Percentiles rank a stretch among this genome's conserved stretches.
Conservation (phyloP, 257 asterid species). For the Petunia axillaris region DNA sequence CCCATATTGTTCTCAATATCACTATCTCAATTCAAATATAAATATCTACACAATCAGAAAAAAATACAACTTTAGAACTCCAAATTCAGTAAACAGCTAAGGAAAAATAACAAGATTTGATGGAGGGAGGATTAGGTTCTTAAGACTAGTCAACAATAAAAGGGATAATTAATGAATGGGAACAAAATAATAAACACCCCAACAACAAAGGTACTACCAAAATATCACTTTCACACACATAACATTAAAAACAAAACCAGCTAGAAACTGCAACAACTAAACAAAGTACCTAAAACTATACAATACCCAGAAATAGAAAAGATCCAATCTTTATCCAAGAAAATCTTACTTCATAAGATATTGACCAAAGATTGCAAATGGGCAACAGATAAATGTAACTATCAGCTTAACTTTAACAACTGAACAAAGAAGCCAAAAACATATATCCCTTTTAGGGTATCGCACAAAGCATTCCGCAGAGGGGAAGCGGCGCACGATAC, state of each 20-base stretch:
- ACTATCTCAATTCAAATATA: conserved; percentile 26
- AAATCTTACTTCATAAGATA: conserved; percentile 28
- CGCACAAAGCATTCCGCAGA: too few species aligned
- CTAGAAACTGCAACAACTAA: conserved; percentile 27
- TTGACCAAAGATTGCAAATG: background rate
- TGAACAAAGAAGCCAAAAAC: background rate
- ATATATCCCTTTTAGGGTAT: conserved; percentile 4
- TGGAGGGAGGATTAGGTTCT: too few species aligned
- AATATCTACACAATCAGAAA: conserved; percentile 14
- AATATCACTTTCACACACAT: background rate
- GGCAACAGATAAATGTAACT: background rate
- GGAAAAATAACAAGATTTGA: too few species aligned
- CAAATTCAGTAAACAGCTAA: background rate
- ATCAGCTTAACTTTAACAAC: background rate
- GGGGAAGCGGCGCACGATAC: too few species aligned
- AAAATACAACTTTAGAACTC: background rate
- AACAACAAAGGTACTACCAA: background rate
- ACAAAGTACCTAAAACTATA: background rate
- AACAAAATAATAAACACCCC: background rate
- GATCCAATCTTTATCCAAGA: conserved; percentile 24
- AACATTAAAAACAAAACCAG: background rate
- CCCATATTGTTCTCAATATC: conserved; percentile 56
- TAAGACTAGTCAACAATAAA: background rate
- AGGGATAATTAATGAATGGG: background rate
- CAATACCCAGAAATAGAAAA: conserved; percentile 22